A percentile compares a stretch with the other conserved stretches of the same genome.
Evolutionary conservation across 2,329 filamentous ascomycete genomes (phyloP).

Genomic region (Chalaropsis ovoidea): DNA sequence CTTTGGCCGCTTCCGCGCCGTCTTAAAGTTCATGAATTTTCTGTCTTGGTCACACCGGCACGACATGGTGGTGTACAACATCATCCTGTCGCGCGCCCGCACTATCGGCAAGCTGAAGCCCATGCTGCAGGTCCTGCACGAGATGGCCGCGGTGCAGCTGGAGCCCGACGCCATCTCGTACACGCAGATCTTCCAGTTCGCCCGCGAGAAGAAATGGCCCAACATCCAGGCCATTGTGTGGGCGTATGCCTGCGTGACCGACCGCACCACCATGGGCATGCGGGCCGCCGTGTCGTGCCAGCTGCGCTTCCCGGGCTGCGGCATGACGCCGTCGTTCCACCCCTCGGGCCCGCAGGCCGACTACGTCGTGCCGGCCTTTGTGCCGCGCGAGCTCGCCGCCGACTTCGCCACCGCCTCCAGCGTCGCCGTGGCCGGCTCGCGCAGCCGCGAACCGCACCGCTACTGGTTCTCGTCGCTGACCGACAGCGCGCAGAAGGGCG

Average conservation of each 20-base stretch:
- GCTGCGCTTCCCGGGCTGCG: conserved; percentile 21
- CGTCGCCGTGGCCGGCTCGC: neutral
- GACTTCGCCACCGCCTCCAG: conserved; percentile 6
- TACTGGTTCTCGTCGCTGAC: neutral
- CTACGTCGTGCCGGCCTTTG: conserved; percentile 23
- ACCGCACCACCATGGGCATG: conserved; percentile 29
- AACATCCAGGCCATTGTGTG: conserved; percentile 32
- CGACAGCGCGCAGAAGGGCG: neutral
- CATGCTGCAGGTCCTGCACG: conserved; percentile 1
- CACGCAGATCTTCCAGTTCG: conserved; percentile 20
- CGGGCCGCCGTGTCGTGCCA: conserved; percentile 28
- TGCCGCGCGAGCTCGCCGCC: conserved; percentile 19
- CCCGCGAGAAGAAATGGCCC: conserved; percentile 24
- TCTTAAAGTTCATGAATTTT: conserved; percentile 11
- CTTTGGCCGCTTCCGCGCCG: conserved; percentile 30
- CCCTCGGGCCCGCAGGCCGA: neutral
- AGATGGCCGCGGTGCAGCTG: neutral
- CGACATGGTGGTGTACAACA: conserved; percentile 21
- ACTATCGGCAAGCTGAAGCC: conserved; percentile 6
- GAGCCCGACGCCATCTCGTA: conserved; percentile 13
- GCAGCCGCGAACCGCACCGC: neutral
- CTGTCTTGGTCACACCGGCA: conserved; percentile 1
- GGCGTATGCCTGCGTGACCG: conserved; percentile 31
- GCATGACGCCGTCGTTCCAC: conserved; percentile 4
- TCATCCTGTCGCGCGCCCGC: conserved; percentile 21